A percentile compares a stretch with the other conserved stretches of the same genome.
These are phyloP conservation scores for Psilocybe tampanensis DNA, from an alignment of 768 basidiomycete species.

Conservation along the genomic window DNA sequence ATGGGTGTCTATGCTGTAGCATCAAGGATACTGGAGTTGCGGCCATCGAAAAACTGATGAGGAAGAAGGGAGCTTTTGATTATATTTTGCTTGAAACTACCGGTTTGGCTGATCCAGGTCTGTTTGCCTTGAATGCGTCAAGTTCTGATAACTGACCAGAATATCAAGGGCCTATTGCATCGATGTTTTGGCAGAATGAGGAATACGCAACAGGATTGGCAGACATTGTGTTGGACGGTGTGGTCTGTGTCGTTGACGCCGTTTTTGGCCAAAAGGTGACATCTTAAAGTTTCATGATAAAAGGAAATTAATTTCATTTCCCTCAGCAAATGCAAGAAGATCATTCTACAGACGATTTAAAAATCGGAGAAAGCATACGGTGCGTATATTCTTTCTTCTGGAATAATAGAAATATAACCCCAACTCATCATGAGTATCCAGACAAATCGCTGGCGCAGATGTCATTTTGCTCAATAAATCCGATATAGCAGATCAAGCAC, in stretches of 20 bases:
- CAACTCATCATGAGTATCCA: constrained; percentile 28
- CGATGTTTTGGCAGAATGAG: constrained; percentile 87
- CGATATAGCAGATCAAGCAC: constrained; percentile 62
- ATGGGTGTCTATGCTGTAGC: constrained; percentile 98
- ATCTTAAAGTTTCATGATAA: not conserved
- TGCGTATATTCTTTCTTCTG: constrained; percentile 29
- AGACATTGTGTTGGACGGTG: constrained; percentile 82
- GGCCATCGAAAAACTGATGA: constrained; percentile 92
- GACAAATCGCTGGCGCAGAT: constrained; percentile 93
- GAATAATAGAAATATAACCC: not conserved
- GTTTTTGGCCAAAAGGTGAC: constrained; percentile 65
- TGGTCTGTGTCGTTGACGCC: constrained; percentile 91
- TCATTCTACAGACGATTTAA: constrained; percentile 49
- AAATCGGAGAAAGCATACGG: constrained; percentile 79
- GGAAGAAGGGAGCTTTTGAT: constrained; percentile 86
- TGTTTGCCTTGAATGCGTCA: constrained; percentile 4
- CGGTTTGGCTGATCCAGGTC: constrained; percentile 94
- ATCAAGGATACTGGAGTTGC: constrained; percentile 93
- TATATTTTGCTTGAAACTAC: constrained; percentile 96
- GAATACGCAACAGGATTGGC: constrained; percentile 73
- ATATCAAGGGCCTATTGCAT: constrained; percentile 74
- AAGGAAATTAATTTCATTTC: not conserved
- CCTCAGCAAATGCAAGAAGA: constrained; percentile 87
- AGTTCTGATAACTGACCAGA: not conserved
- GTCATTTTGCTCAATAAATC: constrained; percentile 91